Evolutionary conservation across 441 rosid genomes (phyloP).

Genomic region (Gossypium davidsonii): DNA sequence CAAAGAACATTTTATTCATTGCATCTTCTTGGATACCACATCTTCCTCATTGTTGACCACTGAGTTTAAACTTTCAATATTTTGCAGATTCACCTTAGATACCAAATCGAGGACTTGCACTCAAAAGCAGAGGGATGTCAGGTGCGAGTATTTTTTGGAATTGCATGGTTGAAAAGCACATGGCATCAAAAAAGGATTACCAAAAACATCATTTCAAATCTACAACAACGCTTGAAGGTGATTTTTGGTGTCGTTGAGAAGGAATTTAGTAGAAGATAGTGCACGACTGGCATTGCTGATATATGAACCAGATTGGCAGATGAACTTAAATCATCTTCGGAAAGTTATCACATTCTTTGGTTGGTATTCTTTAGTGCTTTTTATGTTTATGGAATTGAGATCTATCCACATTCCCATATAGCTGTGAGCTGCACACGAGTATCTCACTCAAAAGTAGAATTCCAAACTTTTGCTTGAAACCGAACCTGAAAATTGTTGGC

Average conservation of each 20-base stretch:
- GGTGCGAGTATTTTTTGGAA: constrained; percentile 58
- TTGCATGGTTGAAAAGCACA: constrained; percentile 91
- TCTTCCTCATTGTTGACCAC: constrained; percentile 1
- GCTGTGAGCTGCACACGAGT: background rate
- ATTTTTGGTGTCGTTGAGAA: constrained; percentile 57
- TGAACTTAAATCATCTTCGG: background rate
- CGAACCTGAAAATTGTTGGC: background rate
- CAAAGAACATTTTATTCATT: background rate
- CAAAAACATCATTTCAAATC: constrained; percentile 53
- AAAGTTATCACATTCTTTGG: background rate
- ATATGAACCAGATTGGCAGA: background rate
- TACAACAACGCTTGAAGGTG: constrained; percentile 68
- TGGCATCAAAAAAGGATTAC: constrained; percentile 66
- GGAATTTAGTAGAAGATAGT: constrained; percentile 50
- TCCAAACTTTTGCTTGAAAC: background rate
- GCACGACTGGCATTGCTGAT: constrained; percentile 7
- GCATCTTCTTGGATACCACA: background rate
- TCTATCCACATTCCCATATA: background rate
- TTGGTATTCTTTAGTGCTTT: background rate
- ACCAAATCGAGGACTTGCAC: constrained; percentile 67
- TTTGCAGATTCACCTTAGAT: constrained; percentile 71
- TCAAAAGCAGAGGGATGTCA: constrained; percentile 47
- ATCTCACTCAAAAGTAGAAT: background rate
- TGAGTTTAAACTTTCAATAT: background rate
- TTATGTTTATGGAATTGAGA: background rate